phyloP scores from a whole-genome alignment of 2,329 filamentous ascomycete species.

The Rutstroemia sp. region DNA sequence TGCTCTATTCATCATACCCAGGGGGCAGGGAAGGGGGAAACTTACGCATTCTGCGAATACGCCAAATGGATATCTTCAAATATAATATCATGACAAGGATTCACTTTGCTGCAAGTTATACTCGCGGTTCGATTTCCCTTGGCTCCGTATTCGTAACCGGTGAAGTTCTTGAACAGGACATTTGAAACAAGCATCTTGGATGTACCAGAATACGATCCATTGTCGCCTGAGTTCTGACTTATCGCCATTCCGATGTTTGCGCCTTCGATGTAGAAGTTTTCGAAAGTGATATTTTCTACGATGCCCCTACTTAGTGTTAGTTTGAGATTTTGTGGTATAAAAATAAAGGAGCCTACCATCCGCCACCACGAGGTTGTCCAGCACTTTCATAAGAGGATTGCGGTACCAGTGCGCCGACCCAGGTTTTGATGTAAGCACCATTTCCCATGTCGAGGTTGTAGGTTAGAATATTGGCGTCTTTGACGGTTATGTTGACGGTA shows the following conservation, averaged over 20 bases:
- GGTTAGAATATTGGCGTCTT: slow-evolving; percentile 38
- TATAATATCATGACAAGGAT: slow-evolving; percentile 44
- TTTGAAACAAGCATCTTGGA: slow-evolving; percentile 44
- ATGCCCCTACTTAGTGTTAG: slow-evolving; percentile 31
- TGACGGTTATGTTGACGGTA: slow-evolving; percentile 42
- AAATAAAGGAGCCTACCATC: slow-evolving; percentile 32
- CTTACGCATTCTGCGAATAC: slow-evolving; percentile 9
- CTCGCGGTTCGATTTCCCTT: slow-evolving; percentile 30
- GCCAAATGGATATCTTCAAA: slow-evolving; percentile 35
- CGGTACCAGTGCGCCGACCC: slow-evolving; percentile 40
- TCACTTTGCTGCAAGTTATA: slow-evolving; percentile 40
- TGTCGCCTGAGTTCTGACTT: slow-evolving; percentile 41
- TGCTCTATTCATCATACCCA: no score
- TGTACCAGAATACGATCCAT: slow-evolving; percentile 41
- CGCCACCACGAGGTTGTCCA: slow-evolving; percentile 41
- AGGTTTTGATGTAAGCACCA: slow-evolving; percentile 49
- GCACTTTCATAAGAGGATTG: slow-evolving; percentile 43
- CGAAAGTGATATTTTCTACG: slow-evolving; percentile 42
- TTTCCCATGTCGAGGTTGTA: slow-evolving; percentile 42
- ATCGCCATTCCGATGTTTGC: slow-evolving; percentile 38
- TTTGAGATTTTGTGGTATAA: background rate
- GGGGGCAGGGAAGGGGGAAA: background rate
- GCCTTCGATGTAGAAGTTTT: slow-evolving; percentile 43
- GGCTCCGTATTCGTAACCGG: slow-evolving; percentile 36
- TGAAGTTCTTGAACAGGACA: slow-evolving; percentile 44